These are phyloP conservation scores for Halophytophthora polymorphica DNA, from an alignment of 352 stramenopile species.

Conservation along the genomic window DNA sequence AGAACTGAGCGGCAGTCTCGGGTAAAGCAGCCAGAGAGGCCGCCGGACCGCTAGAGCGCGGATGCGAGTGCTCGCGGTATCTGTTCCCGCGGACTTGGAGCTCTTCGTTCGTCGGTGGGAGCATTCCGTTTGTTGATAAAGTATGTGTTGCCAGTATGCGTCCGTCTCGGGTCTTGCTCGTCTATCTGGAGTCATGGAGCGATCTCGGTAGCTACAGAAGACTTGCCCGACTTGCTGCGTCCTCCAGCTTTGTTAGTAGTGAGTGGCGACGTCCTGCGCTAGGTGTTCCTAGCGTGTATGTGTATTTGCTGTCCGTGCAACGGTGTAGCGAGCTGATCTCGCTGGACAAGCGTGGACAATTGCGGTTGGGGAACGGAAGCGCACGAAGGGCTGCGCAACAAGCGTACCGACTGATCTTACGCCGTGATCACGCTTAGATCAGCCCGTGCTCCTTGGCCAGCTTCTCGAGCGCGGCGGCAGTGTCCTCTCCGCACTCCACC, in stretches of 20 bases:
- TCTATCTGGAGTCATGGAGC: no score
- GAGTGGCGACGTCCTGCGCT: no score
- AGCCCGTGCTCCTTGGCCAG: constrained; percentile 76
- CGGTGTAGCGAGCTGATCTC: background rate
- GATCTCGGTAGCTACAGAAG: no score
- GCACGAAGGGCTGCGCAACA: no score
- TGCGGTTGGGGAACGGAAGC: background rate
- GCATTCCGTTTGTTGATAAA: constrained; percentile 1
- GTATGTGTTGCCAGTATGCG: constrained; percentile 1
- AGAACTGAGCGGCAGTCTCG: constrained; percentile 15
- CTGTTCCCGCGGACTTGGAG: constrained; percentile 2
- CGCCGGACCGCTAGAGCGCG: constrained; percentile 7
- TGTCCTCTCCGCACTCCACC: constrained; percentile 65
- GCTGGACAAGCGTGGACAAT: background rate
- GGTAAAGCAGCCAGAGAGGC: no score
- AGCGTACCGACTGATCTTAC: no score
- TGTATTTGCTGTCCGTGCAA: background rate
- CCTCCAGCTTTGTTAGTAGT: background rate
- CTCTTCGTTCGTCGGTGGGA: background rate
- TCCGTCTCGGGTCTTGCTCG: no score
- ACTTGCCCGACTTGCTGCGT: no score
- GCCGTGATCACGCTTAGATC: constrained; percentile 36
- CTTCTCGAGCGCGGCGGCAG: constrained; percentile 56
- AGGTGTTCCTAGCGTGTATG: background rate
- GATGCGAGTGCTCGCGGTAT: constrained; percentile 21